These are phyloP conservation scores for Aspergillus proliferans DNA, from an alignment of 2,329 filamentous ascomycete species.

Conservation along the genomic window DNA sequence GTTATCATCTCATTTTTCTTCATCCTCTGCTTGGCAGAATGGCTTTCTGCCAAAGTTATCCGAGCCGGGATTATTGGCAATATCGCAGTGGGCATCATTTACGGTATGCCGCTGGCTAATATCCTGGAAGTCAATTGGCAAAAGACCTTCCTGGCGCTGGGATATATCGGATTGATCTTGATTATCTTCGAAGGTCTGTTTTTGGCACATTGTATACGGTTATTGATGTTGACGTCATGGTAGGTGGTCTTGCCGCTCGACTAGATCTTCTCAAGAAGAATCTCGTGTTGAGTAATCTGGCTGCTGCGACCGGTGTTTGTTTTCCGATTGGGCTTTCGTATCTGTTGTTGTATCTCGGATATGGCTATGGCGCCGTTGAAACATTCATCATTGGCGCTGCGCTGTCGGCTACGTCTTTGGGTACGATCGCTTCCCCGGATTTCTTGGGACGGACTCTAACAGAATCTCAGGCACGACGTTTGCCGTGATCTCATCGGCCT, in stretches of 20 bases:
- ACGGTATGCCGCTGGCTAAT: constrained; percentile 41
- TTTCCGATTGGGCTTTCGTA: constrained; percentile 44
- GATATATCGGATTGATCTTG: constrained; percentile 45
- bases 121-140: constrained; percentile 41
- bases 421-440: constrained; percentile 6
- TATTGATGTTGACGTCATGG: constrained; percentile 5
- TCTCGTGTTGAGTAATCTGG: constrained; percentile 37
- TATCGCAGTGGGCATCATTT: constrained; percentile 44
- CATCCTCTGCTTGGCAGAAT: constrained; percentile 38
- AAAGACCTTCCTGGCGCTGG: constrained; percentile 41
- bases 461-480: constrained; percentile 21
- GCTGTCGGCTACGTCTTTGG: constrained; percentile 25
- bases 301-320: constrained; percentile 41
- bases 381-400: constrained; percentile 27
- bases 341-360: constrained; percentile 39
- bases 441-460: background rate
- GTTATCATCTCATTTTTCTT: constrained; percentile 43
- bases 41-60: constrained; percentile 36
- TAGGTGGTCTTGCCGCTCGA: constrained; percentile 42
- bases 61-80: constrained; percentile 44
- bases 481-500: constrained; percentile 23
- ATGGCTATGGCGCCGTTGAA: constrained; percentile 34
- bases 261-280: constrained; percentile 44
- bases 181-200: constrained; percentile 43
- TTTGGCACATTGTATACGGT: background rate